Evolutionary conservation across 129 eudicot genomes (phyloP).

Genomic region (Heracleum sosnowskyi): DNA sequence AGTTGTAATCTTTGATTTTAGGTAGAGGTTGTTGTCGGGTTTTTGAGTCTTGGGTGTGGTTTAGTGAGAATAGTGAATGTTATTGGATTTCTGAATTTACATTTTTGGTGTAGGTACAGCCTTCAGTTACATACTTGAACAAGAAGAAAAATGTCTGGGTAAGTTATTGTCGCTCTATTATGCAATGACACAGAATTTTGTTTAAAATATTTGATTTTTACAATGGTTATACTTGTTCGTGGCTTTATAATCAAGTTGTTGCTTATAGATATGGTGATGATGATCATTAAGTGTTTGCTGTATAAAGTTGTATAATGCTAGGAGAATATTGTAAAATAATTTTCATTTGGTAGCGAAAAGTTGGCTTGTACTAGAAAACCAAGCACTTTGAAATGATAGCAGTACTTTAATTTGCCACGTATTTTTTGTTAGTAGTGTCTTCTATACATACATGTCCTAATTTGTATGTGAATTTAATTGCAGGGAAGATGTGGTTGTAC

Average conservation of each 20-base stretch:
- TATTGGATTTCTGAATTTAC: neutral
- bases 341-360: neutral
- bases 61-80: neutral
- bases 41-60: neutral
- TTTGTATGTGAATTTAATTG: neutral
- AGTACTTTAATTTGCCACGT: neutral
- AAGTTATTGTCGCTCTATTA: conserved; percentile 6
- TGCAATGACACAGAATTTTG: neutral
- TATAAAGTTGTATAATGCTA: neutral
- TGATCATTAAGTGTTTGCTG: neutral
- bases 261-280: neutral
- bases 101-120: conserved; percentile 6
- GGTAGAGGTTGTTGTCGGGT: neutral
- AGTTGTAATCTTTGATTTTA: neutral
- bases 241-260: neutral
- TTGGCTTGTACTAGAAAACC: neutral
- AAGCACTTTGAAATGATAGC: neutral
- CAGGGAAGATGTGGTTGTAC: conserved; percentile 81
- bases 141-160: conserved; percentile 39
- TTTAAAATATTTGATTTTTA: neutral
- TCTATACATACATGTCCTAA: neutral
- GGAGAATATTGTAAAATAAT: neutral
- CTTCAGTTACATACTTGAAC: conserved; percentile 13
- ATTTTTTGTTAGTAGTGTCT: neutral
- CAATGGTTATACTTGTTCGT: neutral